phyloP scores from a whole-genome alignment of 2,329 filamentous ascomycete species.

The Thelonectria rubi region DNA sequence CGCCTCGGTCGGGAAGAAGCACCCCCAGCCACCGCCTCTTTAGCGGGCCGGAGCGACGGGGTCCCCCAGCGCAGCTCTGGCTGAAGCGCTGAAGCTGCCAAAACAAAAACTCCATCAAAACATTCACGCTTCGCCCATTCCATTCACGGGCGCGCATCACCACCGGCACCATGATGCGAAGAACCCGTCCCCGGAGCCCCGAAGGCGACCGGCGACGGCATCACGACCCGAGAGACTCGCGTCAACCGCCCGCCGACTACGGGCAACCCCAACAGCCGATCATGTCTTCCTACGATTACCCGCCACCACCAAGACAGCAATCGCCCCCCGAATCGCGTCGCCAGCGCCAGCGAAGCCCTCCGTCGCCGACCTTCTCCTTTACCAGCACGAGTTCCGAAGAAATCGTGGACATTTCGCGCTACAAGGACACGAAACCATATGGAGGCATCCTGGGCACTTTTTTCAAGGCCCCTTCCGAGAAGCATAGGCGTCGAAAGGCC shows the following conservation, averaged over 20 bases:
- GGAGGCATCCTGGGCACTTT: constrained; percentile 69
- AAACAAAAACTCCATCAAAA: constrained; percentile 45
- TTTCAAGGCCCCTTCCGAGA: constrained; percentile 69
- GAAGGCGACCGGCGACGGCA: constrained; percentile 63
- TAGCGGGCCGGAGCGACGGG: constrained; percentile 41
- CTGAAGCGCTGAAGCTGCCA: constrained; percentile 36
- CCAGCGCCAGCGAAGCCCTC: constrained; percentile 38
- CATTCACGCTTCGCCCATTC: constrained; percentile 26
- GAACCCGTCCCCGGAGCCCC: constrained; percentile 64
- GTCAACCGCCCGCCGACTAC: constrained; percentile 41
- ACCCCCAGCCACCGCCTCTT: constrained; percentile 45
- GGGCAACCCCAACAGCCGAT: constrained; percentile 30
- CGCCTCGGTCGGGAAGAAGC: constrained; percentile 29
- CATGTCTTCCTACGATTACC: constrained; percentile 33
- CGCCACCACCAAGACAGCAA: constrained; percentile 17
- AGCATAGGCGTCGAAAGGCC: constrained; percentile 51
- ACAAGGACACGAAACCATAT: constrained; percentile 55
- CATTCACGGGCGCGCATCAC: constrained; percentile 35
- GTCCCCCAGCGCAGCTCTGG: constrained; percentile 27
- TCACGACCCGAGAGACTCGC: constrained; percentile 47
- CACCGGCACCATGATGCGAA: constrained; percentile 60
- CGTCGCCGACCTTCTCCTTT: constrained; percentile 52
- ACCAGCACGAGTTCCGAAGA: constrained; percentile 65
- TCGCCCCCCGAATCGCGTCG: constrained; percentile 32
- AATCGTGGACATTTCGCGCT: constrained; percentile 71